Evolutionary conservation across 352 stramenopile species (phyloP).

Genomic region (Globisporangium parvum): DNA sequence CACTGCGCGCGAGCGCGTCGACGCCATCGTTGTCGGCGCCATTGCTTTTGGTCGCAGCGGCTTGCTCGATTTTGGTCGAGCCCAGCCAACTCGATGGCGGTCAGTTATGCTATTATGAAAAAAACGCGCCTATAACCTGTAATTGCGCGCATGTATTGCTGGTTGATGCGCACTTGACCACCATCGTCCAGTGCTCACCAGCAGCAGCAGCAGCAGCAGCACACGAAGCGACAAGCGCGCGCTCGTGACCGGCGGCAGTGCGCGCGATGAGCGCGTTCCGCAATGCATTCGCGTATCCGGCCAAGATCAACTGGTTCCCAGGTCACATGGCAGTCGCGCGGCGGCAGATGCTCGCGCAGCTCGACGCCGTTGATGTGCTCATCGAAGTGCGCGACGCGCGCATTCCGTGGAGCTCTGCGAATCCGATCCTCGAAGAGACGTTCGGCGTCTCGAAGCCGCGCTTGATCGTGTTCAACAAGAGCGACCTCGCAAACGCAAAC

Average conservation of each 20-base stretch:
- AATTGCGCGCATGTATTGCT: too few species aligned
- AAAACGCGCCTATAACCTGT: too few species aligned
- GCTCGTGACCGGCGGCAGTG: too few species aligned
- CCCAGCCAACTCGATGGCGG: not conserved
- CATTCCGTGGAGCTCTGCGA: constrained; percentile 80
- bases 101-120: not conserved
- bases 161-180: too few species aligned
- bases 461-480: constrained; percentile 86
- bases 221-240: too few species aligned
- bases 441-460: constrained; percentile 75
- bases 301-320: constrained; percentile 87
- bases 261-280: constrained; percentile 57
- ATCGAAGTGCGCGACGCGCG: constrained; percentile 82
- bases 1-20: constrained; percentile 39
- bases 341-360: constrained; percentile 74
- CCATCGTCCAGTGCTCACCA: too few species aligned
- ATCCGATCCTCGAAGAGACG: constrained; percentile 70
- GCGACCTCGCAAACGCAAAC: constrained; percentile 79
- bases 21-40: constrained; percentile 5
- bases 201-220: too few species aligned
- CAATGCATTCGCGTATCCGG: constrained; percentile 67
- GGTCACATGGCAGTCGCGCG: constrained; percentile 81
- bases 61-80: not conserved
- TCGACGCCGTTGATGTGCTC: constrained; percentile 77
- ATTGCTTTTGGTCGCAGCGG: constrained; percentile 12